Conservation (phyloP, 352 stramenopile genomes). For the Pythium chondricola region DNA sequence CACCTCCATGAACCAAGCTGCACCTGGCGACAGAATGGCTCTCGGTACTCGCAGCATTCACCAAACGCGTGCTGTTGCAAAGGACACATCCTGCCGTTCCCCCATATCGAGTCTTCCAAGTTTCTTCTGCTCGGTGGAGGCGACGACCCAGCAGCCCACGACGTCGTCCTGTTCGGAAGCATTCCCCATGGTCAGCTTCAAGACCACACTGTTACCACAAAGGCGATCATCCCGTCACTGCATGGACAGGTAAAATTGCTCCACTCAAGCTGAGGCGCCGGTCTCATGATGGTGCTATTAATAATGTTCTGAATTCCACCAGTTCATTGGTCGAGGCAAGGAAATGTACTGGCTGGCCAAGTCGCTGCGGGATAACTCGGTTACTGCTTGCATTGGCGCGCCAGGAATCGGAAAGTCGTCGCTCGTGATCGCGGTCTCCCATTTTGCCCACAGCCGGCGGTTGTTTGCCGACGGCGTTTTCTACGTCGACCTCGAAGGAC, state of each 20-base stretch:
- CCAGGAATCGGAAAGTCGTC: conserved; percentile 80
- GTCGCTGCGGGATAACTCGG: conserved; percentile 49
- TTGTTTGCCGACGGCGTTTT: conserved; percentile 75
- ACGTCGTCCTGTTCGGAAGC: conserved; percentile 64
- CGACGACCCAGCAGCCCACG: conserved; percentile 30
- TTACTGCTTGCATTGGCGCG: conserved; percentile 68
- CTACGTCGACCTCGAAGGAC: conserved; percentile 76
- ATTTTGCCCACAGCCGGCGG: conserved; percentile 69
- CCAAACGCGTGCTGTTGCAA: conserved; percentile 72
- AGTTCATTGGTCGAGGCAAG: conserved; percentile 75
- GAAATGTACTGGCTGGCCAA: conserved; percentile 74
- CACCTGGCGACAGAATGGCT: conserved; percentile 52
- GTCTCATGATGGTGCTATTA: too few relatives aligned
- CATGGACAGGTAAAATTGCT: conserved; percentile 42
- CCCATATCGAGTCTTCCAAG: conserved; percentile 78
- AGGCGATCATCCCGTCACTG: conserved; percentile 68
- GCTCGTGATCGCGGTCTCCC: conserved; percentile 69
- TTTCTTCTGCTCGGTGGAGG: conserved; percentile 64
- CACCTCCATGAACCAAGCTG: conserved; percentile 68
- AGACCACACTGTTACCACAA: conserved; percentile 47
- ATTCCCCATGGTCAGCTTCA: conserved; percentile 50
- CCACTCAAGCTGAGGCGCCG: too few relatives aligned
- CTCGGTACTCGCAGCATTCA: conserved; percentile 54
- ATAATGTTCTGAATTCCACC: background rate
- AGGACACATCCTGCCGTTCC: conserved; percentile 43